Conservation (phyloP, 2,329 filamentous ascomycete species). For the Delphinella strobiligena region DNA sequence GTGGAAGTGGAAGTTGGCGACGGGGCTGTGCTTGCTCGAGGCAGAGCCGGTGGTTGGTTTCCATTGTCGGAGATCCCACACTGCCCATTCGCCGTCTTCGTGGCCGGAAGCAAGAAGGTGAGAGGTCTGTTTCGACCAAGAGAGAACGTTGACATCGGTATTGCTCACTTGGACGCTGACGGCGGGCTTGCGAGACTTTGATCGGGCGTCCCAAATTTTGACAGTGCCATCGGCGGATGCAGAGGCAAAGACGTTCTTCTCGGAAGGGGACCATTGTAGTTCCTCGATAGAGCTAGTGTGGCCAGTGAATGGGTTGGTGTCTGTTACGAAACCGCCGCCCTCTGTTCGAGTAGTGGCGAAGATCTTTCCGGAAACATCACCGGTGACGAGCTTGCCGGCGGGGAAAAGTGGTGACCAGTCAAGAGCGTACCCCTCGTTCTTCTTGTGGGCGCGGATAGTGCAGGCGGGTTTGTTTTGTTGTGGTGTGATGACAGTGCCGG, state of each 20-base stretch:
- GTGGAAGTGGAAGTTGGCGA: conserved; percentile 93
- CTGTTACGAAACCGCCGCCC: conserved; percentile 80
- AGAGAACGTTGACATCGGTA: conserved; percentile 90
- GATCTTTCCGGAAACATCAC: conserved; percentile 82
- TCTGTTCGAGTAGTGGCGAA: conserved; percentile 78
- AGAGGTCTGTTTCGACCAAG: conserved; percentile 79
- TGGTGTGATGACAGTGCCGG: conserved; percentile 66
- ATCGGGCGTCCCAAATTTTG: conserved; percentile 89
- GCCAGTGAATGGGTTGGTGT: conserved; percentile 70
- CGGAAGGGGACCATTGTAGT: conserved; percentile 89
- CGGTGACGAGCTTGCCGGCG: conserved; percentile 76
- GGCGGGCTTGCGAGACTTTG: conserved; percentile 79
- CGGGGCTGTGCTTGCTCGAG: conserved; percentile 52
- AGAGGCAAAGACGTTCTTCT: conserved; percentile 87
- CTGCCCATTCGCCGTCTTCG: conserved; percentile 86
- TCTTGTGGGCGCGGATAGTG: conserved; percentile 81
- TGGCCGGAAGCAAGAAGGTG: conserved; percentile 87
- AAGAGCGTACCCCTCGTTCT: conserved; percentile 80
- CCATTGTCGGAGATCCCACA: conserved; percentile 96
- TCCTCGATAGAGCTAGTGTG: conserved; percentile 85
- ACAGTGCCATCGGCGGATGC: conserved; percentile 89
- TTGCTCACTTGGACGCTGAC: conserved; percentile 74
- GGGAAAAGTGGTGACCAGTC: conserved; percentile 84
- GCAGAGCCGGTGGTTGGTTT: conserved; percentile 42
- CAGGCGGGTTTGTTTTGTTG: conserved; percentile 80